A percentile compares a stretch with the other conserved stretches of the same genome.
phyloP scores from a whole-genome alignment of 768 basidiomycete genomes.

The Lepiota brunneoincarnata region DNA sequence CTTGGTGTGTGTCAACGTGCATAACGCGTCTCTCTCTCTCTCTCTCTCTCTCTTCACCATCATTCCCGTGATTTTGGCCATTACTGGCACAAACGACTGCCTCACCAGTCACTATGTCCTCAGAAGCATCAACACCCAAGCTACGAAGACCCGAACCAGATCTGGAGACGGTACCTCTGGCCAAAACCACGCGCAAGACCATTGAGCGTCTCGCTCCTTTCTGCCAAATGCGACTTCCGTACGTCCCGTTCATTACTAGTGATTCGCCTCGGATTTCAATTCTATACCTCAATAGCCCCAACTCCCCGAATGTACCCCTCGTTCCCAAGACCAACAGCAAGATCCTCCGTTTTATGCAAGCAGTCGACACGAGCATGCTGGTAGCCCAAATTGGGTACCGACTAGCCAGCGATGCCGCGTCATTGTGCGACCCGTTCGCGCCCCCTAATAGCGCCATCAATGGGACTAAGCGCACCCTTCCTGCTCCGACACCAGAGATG shows the following conservation, averaged over 20 bases:
- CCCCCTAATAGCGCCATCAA: background rate
- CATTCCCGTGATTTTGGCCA: background rate
- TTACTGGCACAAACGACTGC: background rate
- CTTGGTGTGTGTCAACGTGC: no score
- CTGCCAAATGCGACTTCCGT: constrained; percentile 13
- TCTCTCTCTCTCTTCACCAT: constrained; percentile 4
- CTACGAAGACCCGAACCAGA: constrained; percentile 8
- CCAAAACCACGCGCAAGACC: constrained; percentile 8
- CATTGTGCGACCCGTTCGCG: constrained; percentile 20
- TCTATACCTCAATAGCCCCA: background rate
- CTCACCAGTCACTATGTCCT: background rate
- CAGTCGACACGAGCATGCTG: constrained; percentile 29
- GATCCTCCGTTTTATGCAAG: constrained; percentile 22
- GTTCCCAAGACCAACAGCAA: constrained; percentile 27
- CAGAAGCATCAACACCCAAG: background rate
- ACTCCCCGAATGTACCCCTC: constrained; percentile 10
- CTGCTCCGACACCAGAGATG: constrained; percentile 16
- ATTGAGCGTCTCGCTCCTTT: constrained; percentile 15
- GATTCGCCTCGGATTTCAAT: background rate
- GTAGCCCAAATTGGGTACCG: constrained; percentile 25
- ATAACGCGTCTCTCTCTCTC: background rate
- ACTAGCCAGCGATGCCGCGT: constrained; percentile 23
- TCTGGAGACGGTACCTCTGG: constrained; percentile 5
- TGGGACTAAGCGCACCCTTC: background rate
- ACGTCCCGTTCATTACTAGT: background rate